A percentile compares a stretch with the other conserved stretches of the same genome.
Conservation (phyloP, 2,329 filamentous ascomycete genomes). For the Triangularia verruculosa region DNA sequence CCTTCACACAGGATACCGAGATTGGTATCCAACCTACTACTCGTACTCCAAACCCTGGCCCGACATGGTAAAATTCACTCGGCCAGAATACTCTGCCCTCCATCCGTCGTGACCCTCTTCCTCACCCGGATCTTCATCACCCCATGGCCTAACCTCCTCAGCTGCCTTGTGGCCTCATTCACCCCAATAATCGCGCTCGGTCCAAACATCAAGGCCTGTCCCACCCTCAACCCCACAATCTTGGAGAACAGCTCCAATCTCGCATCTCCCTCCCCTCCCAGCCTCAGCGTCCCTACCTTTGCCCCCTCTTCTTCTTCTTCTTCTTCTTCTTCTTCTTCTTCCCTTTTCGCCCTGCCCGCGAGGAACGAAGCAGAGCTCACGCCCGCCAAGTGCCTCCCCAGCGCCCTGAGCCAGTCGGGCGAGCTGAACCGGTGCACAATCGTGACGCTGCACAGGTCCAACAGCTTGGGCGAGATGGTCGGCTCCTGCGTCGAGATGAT, state of each 20-base stretch:
- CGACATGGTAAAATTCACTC: too few relatives aligned
- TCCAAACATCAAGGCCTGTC: constrained; percentile 47
- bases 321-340: background rate
- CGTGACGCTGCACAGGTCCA: constrained; percentile 70
- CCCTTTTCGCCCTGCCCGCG: constrained; percentile 22
- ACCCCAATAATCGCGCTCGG: constrained; percentile 39
- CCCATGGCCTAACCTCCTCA: constrained; percentile 36
- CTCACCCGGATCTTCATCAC: constrained; percentile 42
- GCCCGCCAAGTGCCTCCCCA: constrained; percentile 33
- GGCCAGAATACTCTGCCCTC: constrained; percentile 46
- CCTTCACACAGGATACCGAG: too few relatives aligned
- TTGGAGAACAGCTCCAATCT: constrained; percentile 38
- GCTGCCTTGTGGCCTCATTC: constrained; percentile 1
- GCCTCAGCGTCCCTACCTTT: constrained; percentile 11
- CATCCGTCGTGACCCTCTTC: constrained; percentile 43
- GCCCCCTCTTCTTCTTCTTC: constrained; percentile 7
- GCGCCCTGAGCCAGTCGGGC: constrained; percentile 33
- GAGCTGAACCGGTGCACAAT: constrained; percentile 67
- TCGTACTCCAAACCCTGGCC: too few relatives aligned
- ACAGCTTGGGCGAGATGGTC: constrained; percentile 62
- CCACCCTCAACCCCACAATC: constrained; percentile 43
- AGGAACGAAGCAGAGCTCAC: constrained; percentile 25
- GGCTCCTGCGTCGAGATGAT: constrained; percentile 77
- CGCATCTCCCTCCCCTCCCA: constrained; percentile 24
- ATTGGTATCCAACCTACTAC: too few relatives aligned